Percentiles rank a stretch among this genome's conserved stretches.
These are phyloP conservation scores for Umbilicaria muhlenbergii DNA, from an alignment of 495 filamentous ascomycete genomes.

Conservation along the genomic window DNA sequence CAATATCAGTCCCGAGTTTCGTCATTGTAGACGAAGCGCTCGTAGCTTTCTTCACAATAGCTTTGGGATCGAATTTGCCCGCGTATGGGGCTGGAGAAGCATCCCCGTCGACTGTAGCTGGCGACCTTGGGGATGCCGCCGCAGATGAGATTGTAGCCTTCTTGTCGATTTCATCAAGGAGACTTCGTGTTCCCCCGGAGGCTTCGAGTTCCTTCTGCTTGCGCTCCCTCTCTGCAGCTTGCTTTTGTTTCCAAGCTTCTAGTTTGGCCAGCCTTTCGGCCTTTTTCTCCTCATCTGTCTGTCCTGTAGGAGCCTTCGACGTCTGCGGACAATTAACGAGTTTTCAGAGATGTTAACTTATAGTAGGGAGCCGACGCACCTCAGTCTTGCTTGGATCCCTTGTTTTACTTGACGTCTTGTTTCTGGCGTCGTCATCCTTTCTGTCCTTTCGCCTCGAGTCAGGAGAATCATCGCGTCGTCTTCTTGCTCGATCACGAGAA, in stretches of 20 bases:
- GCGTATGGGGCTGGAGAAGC: slow-evolving; percentile 41
- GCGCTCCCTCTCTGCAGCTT: slow-evolving; percentile 58
- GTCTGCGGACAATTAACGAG: slow-evolving; percentile 14
- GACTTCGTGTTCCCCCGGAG: slow-evolving; percentile 43
- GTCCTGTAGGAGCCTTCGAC: slow-evolving; percentile 25
- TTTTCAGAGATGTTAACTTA: background rate
- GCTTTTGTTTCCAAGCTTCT: slow-evolving; percentile 85
- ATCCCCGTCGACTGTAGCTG: slow-evolving; percentile 17
- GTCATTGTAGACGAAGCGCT: slow-evolving; percentile 24
- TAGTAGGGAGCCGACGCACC: slow-evolving; percentile 24
- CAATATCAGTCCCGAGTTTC: slow-evolving; percentile 45
- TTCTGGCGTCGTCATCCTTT: slow-evolving; percentile 44
- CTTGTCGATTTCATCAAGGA: slow-evolving; percentile 63
- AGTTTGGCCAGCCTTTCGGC: slow-evolving; percentile 70
- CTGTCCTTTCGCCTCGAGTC: slow-evolving; percentile 55
- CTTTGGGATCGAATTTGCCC: slow-evolving; percentile 82
- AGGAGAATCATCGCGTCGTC: slow-evolving; percentile 61
- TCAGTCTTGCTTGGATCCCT: slow-evolving; percentile 33
- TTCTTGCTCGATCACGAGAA: slow-evolving; percentile 54
- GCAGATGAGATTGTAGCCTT: slow-evolving; percentile 41
- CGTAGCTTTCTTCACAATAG: slow-evolving; percentile 58
- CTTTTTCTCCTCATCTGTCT: slow-evolving; percentile 70
- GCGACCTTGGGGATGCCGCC: slow-evolving; percentile 37
- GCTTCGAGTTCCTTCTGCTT: slow-evolving; percentile 55
- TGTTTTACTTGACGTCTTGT: slow-evolving; percentile 29